These are phyloP conservation scores for Globisporangium nodosum DNA, from an alignment of 352 stramenopile species.

Conservation along the genomic window DNA sequence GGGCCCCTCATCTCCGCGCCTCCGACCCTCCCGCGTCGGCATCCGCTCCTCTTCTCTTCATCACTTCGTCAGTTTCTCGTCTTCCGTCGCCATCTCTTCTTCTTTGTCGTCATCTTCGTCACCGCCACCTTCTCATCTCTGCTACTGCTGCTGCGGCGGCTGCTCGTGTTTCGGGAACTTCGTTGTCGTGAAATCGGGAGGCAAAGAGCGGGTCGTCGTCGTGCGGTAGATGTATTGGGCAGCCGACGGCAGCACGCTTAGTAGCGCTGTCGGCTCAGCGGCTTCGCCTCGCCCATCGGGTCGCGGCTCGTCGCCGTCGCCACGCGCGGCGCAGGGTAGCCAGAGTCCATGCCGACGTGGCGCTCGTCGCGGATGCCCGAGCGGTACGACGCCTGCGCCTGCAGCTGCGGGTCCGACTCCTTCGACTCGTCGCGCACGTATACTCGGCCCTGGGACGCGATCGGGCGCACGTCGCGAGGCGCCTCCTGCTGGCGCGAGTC, in stretches of 20 bases:
- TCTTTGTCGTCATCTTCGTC: slow-evolving; percentile 12
- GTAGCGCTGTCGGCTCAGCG: slow-evolving; percentile 75
- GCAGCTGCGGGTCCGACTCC: slow-evolving; percentile 43
- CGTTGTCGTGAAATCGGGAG: neutral
- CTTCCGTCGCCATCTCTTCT: neutral
- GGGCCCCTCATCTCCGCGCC: neutral
- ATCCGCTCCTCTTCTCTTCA: slow-evolving; percentile 2
- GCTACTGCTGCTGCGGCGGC: neutral
- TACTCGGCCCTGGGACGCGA: slow-evolving; percentile 53
- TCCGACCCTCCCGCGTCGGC: neutral
- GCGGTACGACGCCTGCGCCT: slow-evolving; percentile 46
- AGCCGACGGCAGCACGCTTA: slow-evolving; percentile 18
- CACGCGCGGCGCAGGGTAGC: slow-evolving; percentile 56
- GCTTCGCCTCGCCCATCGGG: slow-evolving; percentile 54
- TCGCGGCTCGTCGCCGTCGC: slow-evolving; percentile 58
- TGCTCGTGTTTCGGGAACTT: neutral
- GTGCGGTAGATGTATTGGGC: slow-evolving; percentile 1
- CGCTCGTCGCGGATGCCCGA: slow-evolving; percentile 49
- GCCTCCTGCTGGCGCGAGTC: slow-evolving; percentile 45
- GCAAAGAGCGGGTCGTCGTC: neutral
- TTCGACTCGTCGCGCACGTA: slow-evolving; percentile 69
- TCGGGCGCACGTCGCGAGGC: slow-evolving; percentile 34
- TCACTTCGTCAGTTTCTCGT: neutral
- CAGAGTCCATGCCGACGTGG: slow-evolving; percentile 40
- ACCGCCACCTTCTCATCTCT: neutral